These are phyloP conservation scores for Xylariaceae sp. DNA, from an alignment of 2,329 filamentous ascomycete species.

Conservation along the genomic window DNA sequence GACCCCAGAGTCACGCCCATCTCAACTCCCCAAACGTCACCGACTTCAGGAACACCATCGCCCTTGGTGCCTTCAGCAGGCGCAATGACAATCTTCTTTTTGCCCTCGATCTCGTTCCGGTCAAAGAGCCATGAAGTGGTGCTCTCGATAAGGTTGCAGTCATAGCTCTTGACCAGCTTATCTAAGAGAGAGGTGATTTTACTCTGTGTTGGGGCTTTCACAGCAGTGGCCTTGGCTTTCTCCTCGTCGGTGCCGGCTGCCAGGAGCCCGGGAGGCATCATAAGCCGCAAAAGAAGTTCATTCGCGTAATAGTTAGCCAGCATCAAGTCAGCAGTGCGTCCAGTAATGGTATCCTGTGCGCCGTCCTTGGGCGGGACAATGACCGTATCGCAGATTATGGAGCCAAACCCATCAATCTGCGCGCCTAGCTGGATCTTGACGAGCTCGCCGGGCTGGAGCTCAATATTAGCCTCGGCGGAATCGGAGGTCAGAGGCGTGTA, in stretches of 20 bases:
- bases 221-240: conserved; percentile 80
- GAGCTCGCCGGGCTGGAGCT: conserved; percentile 77
- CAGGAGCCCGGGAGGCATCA: conserved; percentile 85
- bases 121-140: conserved; percentile 97
- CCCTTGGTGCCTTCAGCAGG: conserved; percentile 84
- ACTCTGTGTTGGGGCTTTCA: conserved; percentile 77
- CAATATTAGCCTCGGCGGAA: conserved; percentile 70
- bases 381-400: conserved; percentile 92
- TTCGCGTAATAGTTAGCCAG: conserved; percentile 93
- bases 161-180: conserved; percentile 86
- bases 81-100: conserved; percentile 95
- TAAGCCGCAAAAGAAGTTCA: conserved; percentile 83
- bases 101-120: conserved; percentile 92
- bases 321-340: conserved; percentile 78
- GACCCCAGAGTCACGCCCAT: conserved; percentile 84
- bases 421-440: conserved; percentile 99
- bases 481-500: conserved; percentile 91
- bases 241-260: conserved; percentile 83
- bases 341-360: conserved; percentile 59
- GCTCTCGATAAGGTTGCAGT: conserved; percentile 90
- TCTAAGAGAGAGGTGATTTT: conserved; percentile 85
- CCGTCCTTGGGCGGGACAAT: conserved; percentile 61
- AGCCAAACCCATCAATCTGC: conserved; percentile 94
- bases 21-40: conserved; percentile 97
- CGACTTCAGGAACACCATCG: conserved; percentile 79